Percentiles rank a stretch among this genome's conserved stretches.
These are phyloP conservation scores for Balansia obtecta DNA, from an alignment of 2,329 filamentous ascomycete species.

Conservation along the genomic window DNA sequence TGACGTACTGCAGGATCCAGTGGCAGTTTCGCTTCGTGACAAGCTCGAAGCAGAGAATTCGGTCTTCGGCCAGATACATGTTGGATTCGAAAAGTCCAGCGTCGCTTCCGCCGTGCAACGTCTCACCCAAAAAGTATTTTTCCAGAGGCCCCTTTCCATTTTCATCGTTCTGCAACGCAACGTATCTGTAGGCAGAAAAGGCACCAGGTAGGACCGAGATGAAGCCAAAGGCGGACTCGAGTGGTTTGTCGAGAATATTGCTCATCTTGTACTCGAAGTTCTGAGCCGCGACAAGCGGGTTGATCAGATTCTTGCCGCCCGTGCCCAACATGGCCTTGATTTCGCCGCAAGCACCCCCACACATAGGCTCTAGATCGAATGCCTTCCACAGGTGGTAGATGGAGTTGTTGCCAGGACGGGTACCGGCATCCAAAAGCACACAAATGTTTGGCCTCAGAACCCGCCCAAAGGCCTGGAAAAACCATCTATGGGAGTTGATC, in stretches of 20 bases:
- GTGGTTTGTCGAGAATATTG: constrained; percentile 94
- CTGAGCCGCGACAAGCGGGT: constrained; percentile 88
- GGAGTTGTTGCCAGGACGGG: constrained; percentile 82
- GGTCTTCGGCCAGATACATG: constrained; percentile 98
- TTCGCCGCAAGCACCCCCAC: constrained; percentile 91
- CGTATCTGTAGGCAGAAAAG: constrained; percentile 94
- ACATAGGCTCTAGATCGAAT: constrained; percentile 95
- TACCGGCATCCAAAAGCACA: constrained; percentile 90
- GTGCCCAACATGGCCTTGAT: constrained; percentile 95
- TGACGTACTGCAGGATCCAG: constrained; percentile 97
- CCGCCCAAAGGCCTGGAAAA: constrained; percentile 91
- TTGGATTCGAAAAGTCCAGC: constrained; percentile 97
- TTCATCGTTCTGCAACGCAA: constrained; percentile 94
- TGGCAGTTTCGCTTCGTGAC: constrained; percentile 95
- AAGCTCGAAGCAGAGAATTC: constrained; percentile 96
- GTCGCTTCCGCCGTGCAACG: constrained; percentile 80
- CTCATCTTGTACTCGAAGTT: constrained; percentile 99
- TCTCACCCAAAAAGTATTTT: constrained; percentile 95
- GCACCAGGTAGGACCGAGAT: constrained; percentile 94
- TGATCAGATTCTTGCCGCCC: constrained; percentile 75
- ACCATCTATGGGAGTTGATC: constrained; percentile 99
- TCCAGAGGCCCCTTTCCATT: constrained; percentile 84
- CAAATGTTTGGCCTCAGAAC: constrained; percentile 94
- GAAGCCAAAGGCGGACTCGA: constrained; percentile 96
- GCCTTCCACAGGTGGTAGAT: constrained; percentile 99